phyloP scores from a whole-genome alignment of 495 filamentous ascomycete species.

The Lophium mytilinum region DNA sequence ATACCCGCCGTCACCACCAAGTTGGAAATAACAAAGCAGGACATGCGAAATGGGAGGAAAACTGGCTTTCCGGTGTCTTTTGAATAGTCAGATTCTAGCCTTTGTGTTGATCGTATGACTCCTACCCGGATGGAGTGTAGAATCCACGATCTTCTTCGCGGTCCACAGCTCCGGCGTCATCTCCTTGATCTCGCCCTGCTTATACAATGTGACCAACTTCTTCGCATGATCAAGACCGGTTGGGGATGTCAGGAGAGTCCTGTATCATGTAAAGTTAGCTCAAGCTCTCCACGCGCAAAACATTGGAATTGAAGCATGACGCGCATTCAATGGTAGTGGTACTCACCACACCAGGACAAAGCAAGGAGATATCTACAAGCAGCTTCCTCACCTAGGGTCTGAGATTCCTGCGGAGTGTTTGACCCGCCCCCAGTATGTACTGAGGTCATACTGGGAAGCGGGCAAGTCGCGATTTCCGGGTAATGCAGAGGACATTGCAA shows the following conservation, averaged over 20 bases:
- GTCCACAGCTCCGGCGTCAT: constrained; percentile 92
- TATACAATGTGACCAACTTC: constrained; percentile 66
- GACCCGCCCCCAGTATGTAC: constrained; percentile 91
- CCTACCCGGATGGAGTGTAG: constrained; percentile 85
- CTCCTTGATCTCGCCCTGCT: constrained; percentile 58
- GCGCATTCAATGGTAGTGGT: constrained; percentile 12
- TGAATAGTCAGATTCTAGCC: constrained; percentile 3
- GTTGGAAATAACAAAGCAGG: constrained; percentile 87
- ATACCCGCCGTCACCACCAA: constrained; percentile 95
- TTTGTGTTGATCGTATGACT: background rate
- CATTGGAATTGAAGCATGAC: background rate
- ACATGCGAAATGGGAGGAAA: constrained; percentile 94
- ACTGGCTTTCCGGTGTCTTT: constrained; percentile 86
- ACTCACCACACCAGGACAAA: constrained; percentile 29
- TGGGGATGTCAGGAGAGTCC: constrained; percentile 70
- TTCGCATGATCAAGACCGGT: constrained; percentile 79
- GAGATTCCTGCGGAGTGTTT: constrained; percentile 81
- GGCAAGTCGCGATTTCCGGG: constrained; percentile 81
- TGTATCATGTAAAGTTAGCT: constrained; percentile 29
- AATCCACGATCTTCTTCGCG: constrained; percentile 94
- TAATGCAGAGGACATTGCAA: constrained; percentile 76
- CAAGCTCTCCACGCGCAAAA: background rate
- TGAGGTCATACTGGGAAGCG: constrained; percentile 82
- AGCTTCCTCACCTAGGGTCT: constrained; percentile 78
- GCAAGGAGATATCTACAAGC: constrained; percentile 19